Evolutionary conservation across 2,329 filamentous ascomycete species (phyloP).

Genomic region (Boeremia exigua): DNA sequence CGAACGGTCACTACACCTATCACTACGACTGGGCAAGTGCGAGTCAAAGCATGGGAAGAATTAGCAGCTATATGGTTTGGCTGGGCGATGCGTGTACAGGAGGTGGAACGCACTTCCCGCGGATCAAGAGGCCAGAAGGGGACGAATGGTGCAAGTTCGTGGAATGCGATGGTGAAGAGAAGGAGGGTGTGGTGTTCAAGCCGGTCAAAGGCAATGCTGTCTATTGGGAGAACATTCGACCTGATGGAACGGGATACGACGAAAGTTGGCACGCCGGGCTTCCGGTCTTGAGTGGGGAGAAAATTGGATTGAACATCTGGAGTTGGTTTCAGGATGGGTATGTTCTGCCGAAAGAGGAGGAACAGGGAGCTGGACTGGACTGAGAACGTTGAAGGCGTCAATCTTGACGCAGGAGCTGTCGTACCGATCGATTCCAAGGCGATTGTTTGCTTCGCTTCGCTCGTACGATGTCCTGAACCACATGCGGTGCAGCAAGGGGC

Average conservation of each 20-base stretch:
- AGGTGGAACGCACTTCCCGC: slow-evolving; percentile 67
- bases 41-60: slow-evolving; percentile 48
- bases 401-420: too few species aligned
- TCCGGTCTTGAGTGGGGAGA: slow-evolving; percentile 61
- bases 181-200: slow-evolving; percentile 62
- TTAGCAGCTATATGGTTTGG: slow-evolving; percentile 69
- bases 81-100: slow-evolving; percentile 58
- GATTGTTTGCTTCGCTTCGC: too few species aligned
- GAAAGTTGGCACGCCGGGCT: slow-evolving; percentile 68
- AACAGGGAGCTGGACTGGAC: background rate
- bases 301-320: slow-evolving; percentile 70
- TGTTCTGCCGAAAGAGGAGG: slow-evolving; percentile 20
- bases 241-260: slow-evolving; percentile 62
- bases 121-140: slow-evolving; percentile 53
- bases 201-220: slow-evolving; percentile 64
- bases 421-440: too few species aligned
- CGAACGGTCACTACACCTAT: slow-evolving; percentile 63
- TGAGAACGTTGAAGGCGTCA: background rate
- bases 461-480: too few species aligned
- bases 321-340: slow-evolving; percentile 61
- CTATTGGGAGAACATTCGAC: slow-evolving; percentile 66
- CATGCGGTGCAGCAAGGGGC: too few species aligned
- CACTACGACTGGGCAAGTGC: slow-evolving; percentile 62
- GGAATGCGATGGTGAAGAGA: slow-evolving; percentile 53
- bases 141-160: slow-evolving; percentile 64